Conservation (phyloP, 371 early-diverging fungal genomes). For the Actinomucor elegans region DNA sequence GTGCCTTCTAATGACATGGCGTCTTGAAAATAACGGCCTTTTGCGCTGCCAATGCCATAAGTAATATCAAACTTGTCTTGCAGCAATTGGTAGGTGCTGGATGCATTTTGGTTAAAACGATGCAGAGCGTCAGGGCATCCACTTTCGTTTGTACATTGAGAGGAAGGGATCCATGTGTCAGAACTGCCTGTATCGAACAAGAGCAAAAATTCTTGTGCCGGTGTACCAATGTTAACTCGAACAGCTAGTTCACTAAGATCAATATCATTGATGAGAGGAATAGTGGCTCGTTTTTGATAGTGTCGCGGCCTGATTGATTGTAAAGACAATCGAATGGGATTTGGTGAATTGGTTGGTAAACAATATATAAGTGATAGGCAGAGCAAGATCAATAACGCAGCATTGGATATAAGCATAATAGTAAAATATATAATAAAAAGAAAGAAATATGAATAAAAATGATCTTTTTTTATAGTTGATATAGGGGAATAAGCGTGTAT, state of each 20-base stretch:
- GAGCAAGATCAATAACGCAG: background rate
- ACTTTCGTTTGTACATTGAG: slow-evolving; percentile 8
- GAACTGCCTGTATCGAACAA: slow-evolving; percentile 65
- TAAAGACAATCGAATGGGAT: slow-evolving; percentile 5
- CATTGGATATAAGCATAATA: too few relatives aligned
- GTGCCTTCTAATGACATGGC: slow-evolving; percentile 46
- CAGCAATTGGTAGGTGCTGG: slow-evolving; percentile 46
- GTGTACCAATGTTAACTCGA: slow-evolving; percentile 60
- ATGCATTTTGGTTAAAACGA: slow-evolving; percentile 50
- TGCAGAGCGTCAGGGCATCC: slow-evolving; percentile 32
- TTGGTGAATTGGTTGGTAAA: slow-evolving; percentile 7
- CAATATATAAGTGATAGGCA: background rate
- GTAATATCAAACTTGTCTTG: slow-evolving; percentile 51
- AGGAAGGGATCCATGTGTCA: slow-evolving; percentile 48
- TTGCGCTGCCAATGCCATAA: slow-evolving; percentile 62
- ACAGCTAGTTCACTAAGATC: slow-evolving; percentile 33
- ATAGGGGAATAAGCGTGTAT: too few relatives aligned
- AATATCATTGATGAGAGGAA: slow-evolving; percentile 29
- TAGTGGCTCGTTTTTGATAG: slow-evolving; percentile 1
- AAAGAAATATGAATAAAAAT: background rate
- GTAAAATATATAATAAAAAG: too few relatives aligned
- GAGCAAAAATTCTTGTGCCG: slow-evolving; percentile 61
- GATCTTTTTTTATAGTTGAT: background rate
- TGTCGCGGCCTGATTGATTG: background rate
- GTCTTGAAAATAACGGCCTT: slow-evolving; percentile 59